phyloP scores from a whole-genome alignment of 2,329 filamentous ascomycete genomes.

The Pyrenochaeta sp. region DNA sequence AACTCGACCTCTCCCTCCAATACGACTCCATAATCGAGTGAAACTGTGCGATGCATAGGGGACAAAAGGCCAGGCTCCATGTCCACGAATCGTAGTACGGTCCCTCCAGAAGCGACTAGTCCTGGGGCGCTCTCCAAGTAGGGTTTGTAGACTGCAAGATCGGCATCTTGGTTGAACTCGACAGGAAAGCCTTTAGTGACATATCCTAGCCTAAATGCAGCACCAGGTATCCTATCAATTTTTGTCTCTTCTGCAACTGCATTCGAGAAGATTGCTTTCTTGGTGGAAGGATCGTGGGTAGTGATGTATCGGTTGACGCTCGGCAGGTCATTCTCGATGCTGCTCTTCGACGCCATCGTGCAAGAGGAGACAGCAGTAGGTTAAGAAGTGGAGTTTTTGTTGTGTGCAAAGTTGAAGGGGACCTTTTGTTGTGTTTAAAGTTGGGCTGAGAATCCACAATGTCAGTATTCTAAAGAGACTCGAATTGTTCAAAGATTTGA shows the following conservation, averaged over 20 bases:
- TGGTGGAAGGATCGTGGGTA: slow-evolving; percentile 40
- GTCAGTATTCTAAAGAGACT: no score
- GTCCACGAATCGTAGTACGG: slow-evolving; percentile 52
- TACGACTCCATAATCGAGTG: slow-evolving; percentile 49
- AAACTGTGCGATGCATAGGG: slow-evolving; percentile 50
- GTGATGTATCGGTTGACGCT: slow-evolving; percentile 46
- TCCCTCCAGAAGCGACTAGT: slow-evolving; percentile 55
- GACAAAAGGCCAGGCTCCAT: slow-evolving; percentile 35
- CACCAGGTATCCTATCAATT: slow-evolving; percentile 28
- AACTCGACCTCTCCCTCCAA: slow-evolving; percentile 48
- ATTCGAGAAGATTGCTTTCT: slow-evolving; percentile 44
- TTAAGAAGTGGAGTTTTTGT: no score
- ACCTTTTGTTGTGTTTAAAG: no score
- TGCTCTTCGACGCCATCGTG: slow-evolving; percentile 22
- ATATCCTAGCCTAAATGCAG: slow-evolving; percentile 57
- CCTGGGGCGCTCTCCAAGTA: slow-evolving; percentile 57
- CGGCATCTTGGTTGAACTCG: slow-evolving; percentile 53
- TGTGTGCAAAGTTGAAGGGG: no score
- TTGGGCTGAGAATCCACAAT: no score
- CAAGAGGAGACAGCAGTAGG: no score
- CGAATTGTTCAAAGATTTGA: no score
- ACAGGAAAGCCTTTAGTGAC: slow-evolving; percentile 57
- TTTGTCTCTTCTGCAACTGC: slow-evolving; percentile 30
- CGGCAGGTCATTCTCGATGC: slow-evolving; percentile 31
- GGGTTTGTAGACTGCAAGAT: slow-evolving; percentile 55